Conservation (phyloP, 2,329 filamentous ascomycete genomes). For the Cryphonectria parasitica region DNA sequence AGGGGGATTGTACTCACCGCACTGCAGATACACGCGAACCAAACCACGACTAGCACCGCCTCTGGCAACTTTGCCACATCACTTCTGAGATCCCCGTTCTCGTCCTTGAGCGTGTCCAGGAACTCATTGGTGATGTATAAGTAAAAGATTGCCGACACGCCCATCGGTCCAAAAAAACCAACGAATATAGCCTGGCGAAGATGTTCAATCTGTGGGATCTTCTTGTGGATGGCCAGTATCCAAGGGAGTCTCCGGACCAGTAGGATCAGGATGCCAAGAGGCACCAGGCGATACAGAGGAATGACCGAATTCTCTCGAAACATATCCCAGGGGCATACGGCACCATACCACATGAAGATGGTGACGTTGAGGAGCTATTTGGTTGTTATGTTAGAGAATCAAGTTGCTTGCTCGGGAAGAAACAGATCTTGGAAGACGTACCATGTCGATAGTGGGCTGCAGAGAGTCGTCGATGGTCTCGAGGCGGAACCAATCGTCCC, state of each 20-base stretch:
- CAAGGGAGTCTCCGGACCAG: constrained; percentile 78
- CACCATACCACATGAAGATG: constrained; percentile 90
- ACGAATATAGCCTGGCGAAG: constrained; percentile 79
- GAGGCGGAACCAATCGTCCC: constrained; percentile 92
- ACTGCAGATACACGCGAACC: constrained; percentile 84
- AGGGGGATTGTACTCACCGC: constrained; percentile 63
- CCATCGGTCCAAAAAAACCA: constrained; percentile 92
- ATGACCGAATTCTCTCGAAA: constrained; percentile 72
- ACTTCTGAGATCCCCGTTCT: constrained; percentile 62
- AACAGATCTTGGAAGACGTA: not conserved
- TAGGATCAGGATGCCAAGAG: constrained; percentile 75
- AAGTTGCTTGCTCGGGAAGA: not conserved
- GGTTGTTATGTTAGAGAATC: not conserved
- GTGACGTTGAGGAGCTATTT: constrained; percentile 74
- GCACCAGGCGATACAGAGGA: constrained; percentile 72
- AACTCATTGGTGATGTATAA: constrained; percentile 82
- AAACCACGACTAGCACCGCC: constrained; percentile 72
- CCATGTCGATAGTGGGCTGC: constrained; percentile 93
- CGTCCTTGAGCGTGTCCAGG: constrained; percentile 56
- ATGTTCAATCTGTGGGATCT: constrained; percentile 79
- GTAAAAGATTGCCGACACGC: constrained; percentile 91
- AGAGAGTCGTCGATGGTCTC: constrained; percentile 88
- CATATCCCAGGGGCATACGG: constrained; percentile 76
- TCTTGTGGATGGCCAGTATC: constrained; percentile 72
- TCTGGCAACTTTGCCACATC: constrained; percentile 71